phyloP scores from a whole-genome alignment of 202 grass and related monocot genomes.

The Thinopyrum obtusiflorum region DNA sequence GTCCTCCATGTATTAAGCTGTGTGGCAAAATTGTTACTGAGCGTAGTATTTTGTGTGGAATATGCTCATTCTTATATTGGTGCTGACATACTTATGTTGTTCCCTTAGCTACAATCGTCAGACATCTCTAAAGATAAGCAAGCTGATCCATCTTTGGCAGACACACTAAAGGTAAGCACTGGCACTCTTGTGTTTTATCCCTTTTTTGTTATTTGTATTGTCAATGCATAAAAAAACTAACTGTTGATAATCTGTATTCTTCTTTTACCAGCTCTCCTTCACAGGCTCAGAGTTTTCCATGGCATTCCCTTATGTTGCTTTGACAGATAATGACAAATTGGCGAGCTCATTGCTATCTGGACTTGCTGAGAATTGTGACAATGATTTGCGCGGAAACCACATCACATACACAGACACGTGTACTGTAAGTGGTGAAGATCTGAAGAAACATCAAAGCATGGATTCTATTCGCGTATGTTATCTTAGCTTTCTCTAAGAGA shows the following conservation, averaged over 20 bases:
- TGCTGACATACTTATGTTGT: conserved; percentile 25
- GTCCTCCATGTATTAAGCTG: not conserved
- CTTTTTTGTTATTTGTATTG: not conserved
- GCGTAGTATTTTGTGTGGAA: not conserved
- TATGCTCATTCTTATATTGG: conserved; percentile 29
- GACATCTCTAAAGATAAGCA: conserved; percentile 78
- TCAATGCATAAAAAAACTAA: not conserved
- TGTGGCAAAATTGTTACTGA: not conserved
- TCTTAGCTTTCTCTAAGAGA: not conserved
- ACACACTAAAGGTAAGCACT: conserved; percentile 62
- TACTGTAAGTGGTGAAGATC: conserved; percentile 35
- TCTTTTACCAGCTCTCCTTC: conserved; percentile 48
- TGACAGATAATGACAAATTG: conserved; percentile 56
- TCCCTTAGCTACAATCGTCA: conserved; percentile 64
- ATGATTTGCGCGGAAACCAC: conserved; percentile 46
- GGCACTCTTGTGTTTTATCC: not conserved
- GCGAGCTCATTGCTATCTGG: conserved; percentile 63
- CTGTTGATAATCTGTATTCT: conserved; percentile 15
- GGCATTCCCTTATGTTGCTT: conserved; percentile 79
- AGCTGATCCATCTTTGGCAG: conserved; percentile 52
- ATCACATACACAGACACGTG: conserved; percentile 54
- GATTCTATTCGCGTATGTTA: conserved; percentile 53
- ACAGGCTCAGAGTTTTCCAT: conserved; percentile 74
- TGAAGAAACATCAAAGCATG: conserved; percentile 51
- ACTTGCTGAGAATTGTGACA: conserved; percentile 69